Base-by-base conservation (phyloP, 2,329 filamentous ascomycete genomes). In the Cytospora paraplurivora region DNA sequence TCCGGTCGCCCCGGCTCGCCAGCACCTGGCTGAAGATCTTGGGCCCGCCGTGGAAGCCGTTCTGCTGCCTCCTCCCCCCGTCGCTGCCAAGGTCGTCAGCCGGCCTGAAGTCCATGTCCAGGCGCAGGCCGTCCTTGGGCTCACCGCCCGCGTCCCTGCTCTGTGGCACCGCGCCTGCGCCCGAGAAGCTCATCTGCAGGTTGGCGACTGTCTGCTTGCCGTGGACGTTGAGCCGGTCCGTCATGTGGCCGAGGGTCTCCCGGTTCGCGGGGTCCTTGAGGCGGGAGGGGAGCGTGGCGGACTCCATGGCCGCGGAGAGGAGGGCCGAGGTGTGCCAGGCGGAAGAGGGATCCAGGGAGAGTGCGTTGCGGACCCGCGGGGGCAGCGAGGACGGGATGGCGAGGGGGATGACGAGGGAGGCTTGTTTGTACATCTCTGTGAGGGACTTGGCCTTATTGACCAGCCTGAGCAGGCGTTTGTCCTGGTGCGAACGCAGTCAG, bases 281-380 rank as follows among this genome's bases (percentile, higher is more conserved):
- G 3, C 94, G 85, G 1, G 91, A 88, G 7, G 91, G 90, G 15
- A 98, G 77, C 1, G 89, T 91, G 38, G 89, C 85, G 32, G 87
- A 92, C 74, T 98, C 95, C 13, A 97, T 73, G 1, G 90, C 91
- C 0, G 90, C 82, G 15, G 87, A 85, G 66, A 96, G 82, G 15
- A 97, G 77, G 2, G 90, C 93, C 13, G 92, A 89, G 4, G 85
- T 85, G 70, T 96, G 88, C 95, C 95, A 99, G 62, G 82, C 78
- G 0, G 91, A 95, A 8, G 77, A 75, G 11, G 75, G 68, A 69
- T 93, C 85, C 15, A 95, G 68, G 3, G 76, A 76, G 6, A 93
- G 73, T 67, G 86, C 86, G n/a, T 58, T 50, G 33, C 62, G 62
- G 12, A 66, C 38, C 3, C 74, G 68, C 1, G 89, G 87, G 13